Evolutionary conservation across 2,329 filamentous ascomycete species (phyloP).

Genomic region (Trichoderma polysporum): DNA sequence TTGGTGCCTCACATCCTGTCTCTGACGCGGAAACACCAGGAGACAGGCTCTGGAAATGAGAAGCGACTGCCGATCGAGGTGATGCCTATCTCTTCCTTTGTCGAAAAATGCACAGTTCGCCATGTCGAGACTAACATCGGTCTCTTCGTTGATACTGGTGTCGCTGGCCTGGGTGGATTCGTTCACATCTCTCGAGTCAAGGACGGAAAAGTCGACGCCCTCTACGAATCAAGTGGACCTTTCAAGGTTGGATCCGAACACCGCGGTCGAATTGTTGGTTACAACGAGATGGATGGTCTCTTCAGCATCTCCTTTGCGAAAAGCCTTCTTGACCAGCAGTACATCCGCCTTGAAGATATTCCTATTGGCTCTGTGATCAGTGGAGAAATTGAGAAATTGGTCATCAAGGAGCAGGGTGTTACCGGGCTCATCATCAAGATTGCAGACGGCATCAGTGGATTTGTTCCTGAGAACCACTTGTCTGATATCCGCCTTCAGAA

Average conservation of each 20-base stretch:
- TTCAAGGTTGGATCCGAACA: constrained; percentile 79
- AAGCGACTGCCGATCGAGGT: constrained; percentile 54
- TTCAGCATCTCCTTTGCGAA: constrained; percentile 84
- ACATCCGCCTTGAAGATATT: constrained; percentile 88
- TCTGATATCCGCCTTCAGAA: constrained; percentile 85
- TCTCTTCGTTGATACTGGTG: constrained; percentile 71
- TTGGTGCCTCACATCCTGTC: constrained; percentile 79
- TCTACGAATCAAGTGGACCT: constrained; percentile 73
- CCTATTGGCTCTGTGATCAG: constrained; percentile 77
- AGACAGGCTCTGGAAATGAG: constrained; percentile 33
- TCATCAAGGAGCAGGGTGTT: constrained; percentile 76
- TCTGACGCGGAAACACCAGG: constrained; percentile 50
- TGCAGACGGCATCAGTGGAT: constrained; percentile 82
- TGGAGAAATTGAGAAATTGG: constrained; percentile 79
- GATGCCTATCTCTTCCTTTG: constrained; percentile 69
- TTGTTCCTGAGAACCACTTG: constrained; percentile 84
- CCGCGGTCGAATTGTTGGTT: constrained; percentile 78
- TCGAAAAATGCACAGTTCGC: constrained; percentile 75
- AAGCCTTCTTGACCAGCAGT: constrained; percentile 79
- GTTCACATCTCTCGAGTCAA: constrained; percentile 92
- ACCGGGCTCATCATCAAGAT: constrained; percentile 79
- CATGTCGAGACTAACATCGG: constrained; percentile 80
- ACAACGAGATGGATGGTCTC: constrained; percentile 81
- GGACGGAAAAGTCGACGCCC: constrained; percentile 81
- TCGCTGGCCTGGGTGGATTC: constrained; percentile 70